phyloP scores from a whole-genome alignment of 441 rosid species.

The Jatropha podagrica region DNA sequence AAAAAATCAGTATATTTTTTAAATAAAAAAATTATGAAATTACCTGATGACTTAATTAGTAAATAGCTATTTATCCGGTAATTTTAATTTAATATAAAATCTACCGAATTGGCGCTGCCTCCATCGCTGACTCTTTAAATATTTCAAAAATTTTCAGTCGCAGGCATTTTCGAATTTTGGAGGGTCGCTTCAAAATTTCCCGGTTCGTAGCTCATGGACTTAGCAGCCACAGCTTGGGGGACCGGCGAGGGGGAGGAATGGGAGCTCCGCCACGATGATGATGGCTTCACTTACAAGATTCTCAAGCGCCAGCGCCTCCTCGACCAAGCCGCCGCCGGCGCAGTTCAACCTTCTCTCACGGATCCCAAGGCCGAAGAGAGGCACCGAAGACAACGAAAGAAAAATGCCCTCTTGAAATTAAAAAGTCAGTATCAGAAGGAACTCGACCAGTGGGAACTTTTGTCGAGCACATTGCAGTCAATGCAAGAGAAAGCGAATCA shows the following conservation, averaged over 20 bases:
- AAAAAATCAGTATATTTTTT: no score
- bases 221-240: neutral
- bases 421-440: constrained; percentile 53
- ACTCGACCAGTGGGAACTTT: constrained; percentile 58
- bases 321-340: constrained; percentile 19
- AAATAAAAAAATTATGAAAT: no score
- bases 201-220: constrained; percentile 21
- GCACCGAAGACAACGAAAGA: constrained; percentile 46
- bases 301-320: constrained; percentile 52
- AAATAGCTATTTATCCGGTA: no score
- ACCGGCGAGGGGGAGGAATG: constrained; percentile 46
- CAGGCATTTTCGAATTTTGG: neutral
- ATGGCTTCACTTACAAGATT: constrained; percentile 75
- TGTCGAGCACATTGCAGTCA: constrained; percentile 50
- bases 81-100: no score
- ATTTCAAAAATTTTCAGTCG: constrained; percentile 1
- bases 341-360: constrained; percentile 24
- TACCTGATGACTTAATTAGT: no score
- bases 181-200: constrained; percentile 5
- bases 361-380: constrained; percentile 51
- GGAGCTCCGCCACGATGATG: constrained; percentile 72
- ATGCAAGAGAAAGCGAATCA: constrained; percentile 45
- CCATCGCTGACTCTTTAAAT: no score
- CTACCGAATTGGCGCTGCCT: no score
- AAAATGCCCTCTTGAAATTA: constrained; percentile 46